Percentiles rank a stretch among this genome's conserved stretches.
Conservation (phyloP, 2,329 filamentous ascomycete species). For the Nemania sp. region DNA sequence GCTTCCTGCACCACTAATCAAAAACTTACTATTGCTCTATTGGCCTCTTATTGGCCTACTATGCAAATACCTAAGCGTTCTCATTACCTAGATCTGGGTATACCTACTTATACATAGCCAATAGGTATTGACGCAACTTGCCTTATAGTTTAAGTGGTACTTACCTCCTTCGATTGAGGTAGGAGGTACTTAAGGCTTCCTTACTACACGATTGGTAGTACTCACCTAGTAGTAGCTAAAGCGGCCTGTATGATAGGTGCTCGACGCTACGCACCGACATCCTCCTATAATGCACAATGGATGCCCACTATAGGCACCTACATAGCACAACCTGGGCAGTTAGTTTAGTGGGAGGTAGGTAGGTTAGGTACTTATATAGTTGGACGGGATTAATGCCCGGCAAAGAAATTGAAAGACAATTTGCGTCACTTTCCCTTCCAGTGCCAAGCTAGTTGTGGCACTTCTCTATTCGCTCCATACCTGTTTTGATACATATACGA, state of each 20-base stretch:
- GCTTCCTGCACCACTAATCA: slow-evolving; percentile 4
- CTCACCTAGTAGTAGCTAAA: too few species aligned
- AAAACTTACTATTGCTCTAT: background rate
- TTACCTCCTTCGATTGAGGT: too few species aligned
- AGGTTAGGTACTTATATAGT: background rate
- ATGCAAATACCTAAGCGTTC: background rate
- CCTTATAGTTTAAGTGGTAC: too few species aligned
- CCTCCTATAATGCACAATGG: background rate
- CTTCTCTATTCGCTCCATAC: slow-evolving; percentile 23
- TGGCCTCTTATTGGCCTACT: too few species aligned
- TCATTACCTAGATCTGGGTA: background rate
- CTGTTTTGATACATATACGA: slow-evolving; percentile 5
- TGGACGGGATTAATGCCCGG: background rate
- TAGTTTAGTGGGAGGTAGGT: too few species aligned
- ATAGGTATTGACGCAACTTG: too few species aligned
- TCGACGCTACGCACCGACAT: background rate
- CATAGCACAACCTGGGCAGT: too few species aligned
- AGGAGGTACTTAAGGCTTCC: too few species aligned
- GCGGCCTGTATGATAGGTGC: too few species aligned
- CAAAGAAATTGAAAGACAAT: slow-evolving; percentile 9
- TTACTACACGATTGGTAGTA: too few species aligned
- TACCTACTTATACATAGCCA: too few species aligned
- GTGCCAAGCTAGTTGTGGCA: slow-evolving; percentile 32
- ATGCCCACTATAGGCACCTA: slow-evolving; percentile 1
- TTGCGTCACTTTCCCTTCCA: slow-evolving; percentile 20